Conservation (phyloP, 2,329 filamentous ascomycete genomes). For the Pseudopyricularia javanii region DNA sequence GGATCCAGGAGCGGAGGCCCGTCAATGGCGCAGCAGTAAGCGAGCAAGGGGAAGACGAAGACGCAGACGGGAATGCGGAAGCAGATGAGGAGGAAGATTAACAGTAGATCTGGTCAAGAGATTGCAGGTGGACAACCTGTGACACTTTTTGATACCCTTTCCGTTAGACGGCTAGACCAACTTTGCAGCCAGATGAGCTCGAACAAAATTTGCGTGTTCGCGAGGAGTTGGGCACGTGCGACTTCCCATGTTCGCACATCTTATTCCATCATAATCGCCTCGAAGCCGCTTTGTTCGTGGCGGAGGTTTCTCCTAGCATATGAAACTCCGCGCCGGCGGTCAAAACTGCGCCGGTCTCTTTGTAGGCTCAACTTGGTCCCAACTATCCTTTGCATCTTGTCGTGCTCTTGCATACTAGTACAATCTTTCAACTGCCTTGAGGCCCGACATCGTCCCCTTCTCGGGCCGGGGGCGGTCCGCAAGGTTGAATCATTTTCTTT, state of each 20-base stretch:
- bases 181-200: background rate
- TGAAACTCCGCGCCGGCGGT: no score
- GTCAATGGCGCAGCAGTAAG: background rate
- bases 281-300: no score
- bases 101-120: background rate
- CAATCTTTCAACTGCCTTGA: background rate
- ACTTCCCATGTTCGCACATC: background rate
- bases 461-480: slow-evolving; percentile 42
- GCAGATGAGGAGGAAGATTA: background rate
- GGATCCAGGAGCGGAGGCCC: slow-evolving; percentile 22
- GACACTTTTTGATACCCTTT: background rate
- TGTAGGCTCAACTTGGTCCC: background rate
- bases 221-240: background rate
- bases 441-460: slow-evolving; percentile 29
- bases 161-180: background rate
- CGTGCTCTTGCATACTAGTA: background rate
- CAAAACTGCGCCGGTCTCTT: no score
- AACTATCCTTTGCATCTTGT: background rate
- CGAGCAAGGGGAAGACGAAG: background rate
- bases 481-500: slow-evolving; percentile 57
- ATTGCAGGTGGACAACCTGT: background rate
- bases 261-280: background rate
- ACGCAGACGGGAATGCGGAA: background rate
- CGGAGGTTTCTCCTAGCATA: no score
- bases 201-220: no score